Evolutionary conservation across 1,139 yeast genomes (phyloP).

Genomic region (Debaryomyces coudertii): DNA sequence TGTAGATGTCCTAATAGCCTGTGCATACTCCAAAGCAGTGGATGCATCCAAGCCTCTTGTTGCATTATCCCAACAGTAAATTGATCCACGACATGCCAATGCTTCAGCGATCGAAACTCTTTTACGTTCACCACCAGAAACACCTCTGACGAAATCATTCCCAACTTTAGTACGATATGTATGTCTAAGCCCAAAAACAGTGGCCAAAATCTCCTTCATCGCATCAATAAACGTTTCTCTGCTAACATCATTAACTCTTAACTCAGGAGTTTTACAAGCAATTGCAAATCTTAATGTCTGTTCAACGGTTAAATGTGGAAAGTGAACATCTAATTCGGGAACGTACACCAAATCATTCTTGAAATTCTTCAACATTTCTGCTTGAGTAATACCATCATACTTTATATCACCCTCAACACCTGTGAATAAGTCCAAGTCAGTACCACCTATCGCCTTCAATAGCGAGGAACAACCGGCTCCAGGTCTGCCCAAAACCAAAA

Average conservation of each 20-base stretch:
- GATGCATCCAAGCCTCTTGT: slow-evolving; percentile 79
- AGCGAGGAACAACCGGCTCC: slow-evolving; percentile 70
- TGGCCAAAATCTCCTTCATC: slow-evolving; percentile 53
- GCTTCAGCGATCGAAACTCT: slow-evolving; percentile 69
- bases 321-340: slow-evolving; percentile 65
- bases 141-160: slow-evolving; percentile 63
- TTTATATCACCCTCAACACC: slow-evolving; percentile 39
- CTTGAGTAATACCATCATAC: slow-evolving; percentile 55
- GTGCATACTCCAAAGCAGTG: slow-evolving; percentile 67
- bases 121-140: slow-evolving; percentile 68
- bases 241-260: slow-evolving; percentile 51
- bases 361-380: slow-evolving; percentile 51
- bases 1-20: slow-evolving; percentile 64
- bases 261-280: slow-evolving; percentile 61
- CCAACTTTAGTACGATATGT: slow-evolving; percentile 61
- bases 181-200: slow-evolving; percentile 60
- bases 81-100: slow-evolving; percentile 56
- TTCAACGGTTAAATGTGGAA: slow-evolving; percentile 65
- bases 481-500: slow-evolving; percentile 65
- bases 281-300: slow-evolving; percentile 65
- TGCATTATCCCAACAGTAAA: slow-evolving; percentile 77
- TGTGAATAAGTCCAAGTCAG: slow-evolving; percentile 27
- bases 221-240: slow-evolving; percentile 51
- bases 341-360: slow-evolving; percentile 59
- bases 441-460: slow-evolving; percentile 57